Base-by-base conservation (phyloP, 345 rosid genomes). In the Cochlearia excelsa region DNA sequence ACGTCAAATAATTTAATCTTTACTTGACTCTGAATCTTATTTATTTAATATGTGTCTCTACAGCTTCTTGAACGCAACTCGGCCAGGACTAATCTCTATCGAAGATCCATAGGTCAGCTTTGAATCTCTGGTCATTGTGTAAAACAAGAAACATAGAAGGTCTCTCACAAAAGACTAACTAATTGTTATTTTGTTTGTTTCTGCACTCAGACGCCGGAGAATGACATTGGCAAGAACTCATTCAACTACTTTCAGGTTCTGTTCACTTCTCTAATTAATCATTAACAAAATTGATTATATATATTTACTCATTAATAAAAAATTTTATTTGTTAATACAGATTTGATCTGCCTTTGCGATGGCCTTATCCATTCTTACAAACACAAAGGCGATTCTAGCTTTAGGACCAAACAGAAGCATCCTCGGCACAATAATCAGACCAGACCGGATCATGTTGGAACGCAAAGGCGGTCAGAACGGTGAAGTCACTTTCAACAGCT, bases 201-300 rank as follows among this genome's bases (percentile, higher is more conserved):
- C 30, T 59, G 71, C 48, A 65, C 5, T 57, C 75, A 92, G 97
- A 69, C 89, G 16, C 86, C 94, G 7, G 93, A 88, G 46, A 88
- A 92, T 34, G 97, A 86, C 72, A 81, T 88, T 57, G 97, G 95
- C 62, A 92, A 92, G 78, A 92, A 61, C 74, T 92, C 98, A 5
- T 92, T 77, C 75, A 92, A 92, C 74, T 92, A 88, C 80, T 83
- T 80, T 72, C 98, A 88, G 98, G 98, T 92, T 61, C 59, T 63
- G 68, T 62, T 46, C 51, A 29, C 40, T 51, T 51, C 6, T 43
- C 27, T 28, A 37, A 48, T 37, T 11, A 45, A 16, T 16, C 23
- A 27, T 57, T 5, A 33, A 35, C 26, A 5, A 23, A 43, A 39
- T 16, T 30, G 23, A 16, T 16, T 16, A 16, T 26, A 10, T 39